Evolutionary conservation across 228 moss, liverwort and hornwort species (phyloP), one percentile per base, ranked within the genome.

Genomic region (Sphagnum fallax): DNA sequence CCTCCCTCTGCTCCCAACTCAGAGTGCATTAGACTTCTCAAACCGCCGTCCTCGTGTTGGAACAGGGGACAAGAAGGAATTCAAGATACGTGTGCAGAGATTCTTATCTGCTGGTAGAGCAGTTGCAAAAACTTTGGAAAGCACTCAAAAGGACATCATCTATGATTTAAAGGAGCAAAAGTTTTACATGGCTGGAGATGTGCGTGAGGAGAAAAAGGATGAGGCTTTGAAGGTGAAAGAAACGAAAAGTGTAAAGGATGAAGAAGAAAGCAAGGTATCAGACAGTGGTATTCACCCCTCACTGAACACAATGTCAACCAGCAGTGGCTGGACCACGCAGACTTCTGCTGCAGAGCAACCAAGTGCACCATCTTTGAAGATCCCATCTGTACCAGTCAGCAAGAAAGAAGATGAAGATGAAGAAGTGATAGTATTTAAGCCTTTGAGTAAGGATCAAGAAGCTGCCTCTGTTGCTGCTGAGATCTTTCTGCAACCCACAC

Each of bases 381-480:
- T 8, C 55, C 55, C 12, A 8, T 8, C 55, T 12, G 12, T 12
- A 8, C 52, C 61, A 48, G 70, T 67, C 32, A n/a, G 59, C 7
- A 60, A 72, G n/a, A 92, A 88, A 72, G 87, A 68, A 12, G 82
- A 91, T 68, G 98, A 98, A 63, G 98, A 94, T 18, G 98, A 98
- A 70, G 98, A 98, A 79, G 78, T 98, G n/a, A 98, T 98, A 68
- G 98, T 98, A 10, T 98, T 98, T 71, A 98, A 89, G 81, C 98
- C 98, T 48, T 81, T 98, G 78, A 75, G 61, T 50, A 94, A 84
- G 64, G 81, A 80, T 15, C 80, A 65, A 80, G 75, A 79, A 16
- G 72, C 52, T 16, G 60, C 70, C 15, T 68, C 74, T 48, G 71
- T 78, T 10, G 78, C 83, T 68, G 71, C 74, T 61, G 87, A 87